Base-by-base conservation (phyloP, 1,284 basidiomycete genomes). In the Serendipita sp. region DNA sequence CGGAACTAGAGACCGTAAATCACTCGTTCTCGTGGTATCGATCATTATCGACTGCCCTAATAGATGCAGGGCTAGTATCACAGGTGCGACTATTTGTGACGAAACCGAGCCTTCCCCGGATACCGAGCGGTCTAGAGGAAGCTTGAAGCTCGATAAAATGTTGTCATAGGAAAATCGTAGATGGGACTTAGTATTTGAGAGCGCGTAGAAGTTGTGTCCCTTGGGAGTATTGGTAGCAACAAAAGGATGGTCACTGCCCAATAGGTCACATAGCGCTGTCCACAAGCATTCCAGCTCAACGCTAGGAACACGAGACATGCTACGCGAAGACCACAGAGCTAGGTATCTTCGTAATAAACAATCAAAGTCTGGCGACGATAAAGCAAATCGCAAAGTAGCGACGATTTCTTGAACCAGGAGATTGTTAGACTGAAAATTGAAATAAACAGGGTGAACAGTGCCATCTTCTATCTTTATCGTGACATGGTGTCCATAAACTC, bases 121-220 rank as follows among this genome's bases (percentile, higher is more conserved):
- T 77, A 67, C 2, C 68, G 72, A 62, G 76, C 73, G 65, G 94
- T 89, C 0, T 79, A 90, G 2, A 93, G 78, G 45, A 85, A 79
- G 70, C 94, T 91, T 1, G 95, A 72, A 0, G 83, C 84, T 63
- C 85, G 81, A 5, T 94, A 61, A 1, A 71, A 64, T 1, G 68
- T 62, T n/a, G 67, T 61, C 3, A 64, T 63, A 45, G 63, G 43
- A 1, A 26, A 30, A 32, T n/a, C 43, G 47, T 13, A 5, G 30
- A 44, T 34, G 34, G 42, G 49, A 22, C 49, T 34, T 12, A 17
- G 50, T 58, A 22, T 22, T 22, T 17, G 49, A 29, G 32, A 4
- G n/a, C 32, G 4, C 53, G n/a, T 32, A 8, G n/a, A 58, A 49
- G 17, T 10, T 10, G 17, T n/a, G 47, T 22, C 8, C 47, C 15